Base-by-base conservation (phyloP, 495 filamentous ascomycete species). In the Terfezia claveryi region DNA sequence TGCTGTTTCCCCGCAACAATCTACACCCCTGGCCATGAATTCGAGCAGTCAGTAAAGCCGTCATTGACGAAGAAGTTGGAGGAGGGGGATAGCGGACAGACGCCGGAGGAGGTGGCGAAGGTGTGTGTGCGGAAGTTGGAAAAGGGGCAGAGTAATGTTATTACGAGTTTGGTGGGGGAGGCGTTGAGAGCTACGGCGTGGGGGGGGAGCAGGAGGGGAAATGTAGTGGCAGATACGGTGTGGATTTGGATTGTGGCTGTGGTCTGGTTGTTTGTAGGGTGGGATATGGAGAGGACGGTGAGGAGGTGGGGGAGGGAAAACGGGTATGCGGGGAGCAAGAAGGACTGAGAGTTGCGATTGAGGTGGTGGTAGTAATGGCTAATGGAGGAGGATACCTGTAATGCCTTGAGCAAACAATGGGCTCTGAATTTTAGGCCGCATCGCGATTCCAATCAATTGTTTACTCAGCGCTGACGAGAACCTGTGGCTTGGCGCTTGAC, bases 1-100 rank as follows among this genome's bases (percentile, higher is more conserved):
- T 78, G 82, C 14, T 78, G 94, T 20, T 88, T 82, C 66, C 91
- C 91, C 0, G 89, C 78, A 56, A 84, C 82, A 0, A 96, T 98
- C 58, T 72, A 73, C 23, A 76, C 74, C 27, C 79, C 87, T 0
- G 87, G 87, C 0, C 74, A 79, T 54, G 86, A 83, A 57, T 71
- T 76, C 36, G 91, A 98, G 68, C 82, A 94, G 62, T 60, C 67
- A 66, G 76, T 75, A 9, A 98, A 95, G 69, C 91, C 87, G 10
- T 78, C 70, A 5, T 70, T 95, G 50, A 94, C 91, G 14, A 74
- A 79, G 61, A 75, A 82, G 53, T 66, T 98, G 56, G 91, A 98
- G 69, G 80, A 86, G 60, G 72, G 71, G 32, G 91, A 98, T 67
- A 80, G 79, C 58, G 75, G 76, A 10, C 85, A 91, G 69, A 82